Evolutionary conservation across 2,329 filamentous ascomycete species (phyloP), one percentile per base, ranked within the genome.

Genomic region (Chaetomium globosum): DNA sequence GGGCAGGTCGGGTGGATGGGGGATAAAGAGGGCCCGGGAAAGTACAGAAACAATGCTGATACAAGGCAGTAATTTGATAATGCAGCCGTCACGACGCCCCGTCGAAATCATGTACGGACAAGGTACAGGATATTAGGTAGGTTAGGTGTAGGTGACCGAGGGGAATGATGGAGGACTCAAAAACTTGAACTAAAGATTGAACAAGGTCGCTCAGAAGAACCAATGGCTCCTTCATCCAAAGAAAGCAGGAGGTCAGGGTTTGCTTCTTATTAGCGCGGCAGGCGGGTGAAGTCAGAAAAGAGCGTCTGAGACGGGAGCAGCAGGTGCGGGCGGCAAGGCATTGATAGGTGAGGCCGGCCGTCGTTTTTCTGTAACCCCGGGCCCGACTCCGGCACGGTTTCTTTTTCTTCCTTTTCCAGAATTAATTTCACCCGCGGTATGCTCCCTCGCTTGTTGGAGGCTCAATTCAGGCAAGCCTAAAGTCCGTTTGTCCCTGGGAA

Each of bases 381-480:
- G 39, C 39, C 39, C 48, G 23, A 33, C 10, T 52, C 58, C 63
- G 58, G n/a, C 30, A 60, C 39, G 39, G 39, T 55, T 51, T 61
- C 43, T 43, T 51, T 55, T 55, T 55, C 33, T 55, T 53, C 52
- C 55, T 19, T n/a, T 62, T 54, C 30, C 16, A 39, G 57, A 64
- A 51, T 60, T 51, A 43, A 51, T 28, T 54, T 39, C 33, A 59
- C 31, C 60, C 60, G 64, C 64, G 60, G 43, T 53, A 63, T 43
- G 64, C 54, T 58, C 23, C 54, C 46, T 58, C 58, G 46, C 58
- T 61, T 58, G 8, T 61, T 58, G 8, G 48, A 58, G 59, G 63
- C 58, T 65, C 63, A 53, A 61, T 54, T 59, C 63, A 59, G 48
- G 39, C 58, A 66, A 64, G 61, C 65, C 58, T 23, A 49, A 53